Evolutionary conservation across 2,329 filamentous ascomycete genomes (phyloP).

Genomic region (Phialophora chinensis): DNA sequence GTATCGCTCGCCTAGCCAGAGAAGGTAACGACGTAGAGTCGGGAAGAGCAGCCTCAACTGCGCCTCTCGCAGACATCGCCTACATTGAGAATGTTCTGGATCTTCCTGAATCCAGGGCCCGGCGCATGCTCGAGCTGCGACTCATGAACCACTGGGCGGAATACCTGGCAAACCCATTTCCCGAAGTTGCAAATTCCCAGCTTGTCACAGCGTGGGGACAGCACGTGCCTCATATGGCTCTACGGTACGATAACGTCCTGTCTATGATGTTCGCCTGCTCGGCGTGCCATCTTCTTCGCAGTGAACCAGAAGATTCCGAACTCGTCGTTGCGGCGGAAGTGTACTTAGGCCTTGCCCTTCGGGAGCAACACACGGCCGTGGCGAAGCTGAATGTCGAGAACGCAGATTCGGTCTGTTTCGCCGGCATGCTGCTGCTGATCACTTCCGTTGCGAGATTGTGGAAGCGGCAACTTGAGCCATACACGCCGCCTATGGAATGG

Average conservation of each 20-base stretch:
- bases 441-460: conserved; percentile 43
- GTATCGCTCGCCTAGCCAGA: too few species aligned
- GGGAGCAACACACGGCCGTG: conserved; percentile 42
- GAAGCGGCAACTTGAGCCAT: conserved; percentile 41
- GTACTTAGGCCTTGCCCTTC: conserved; percentile 40
- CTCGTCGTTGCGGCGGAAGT: conserved; percentile 24
- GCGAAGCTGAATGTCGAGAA: conserved; percentile 39
- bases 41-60: background rate
- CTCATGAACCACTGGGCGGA: conserved; percentile 27
- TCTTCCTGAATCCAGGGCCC: conserved; percentile 24
- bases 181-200: conserved; percentile 2
- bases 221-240: conserved; percentile 20
- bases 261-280: conserved; percentile 27
- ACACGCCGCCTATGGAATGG: conserved; percentile 44
- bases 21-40: background rate
- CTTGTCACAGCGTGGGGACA: conserved; percentile 17
- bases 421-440: conserved; percentile 42
- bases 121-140: conserved; percentile 30
- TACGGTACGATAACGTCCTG: conserved; percentile 30
- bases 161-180: conserved; percentile 17
- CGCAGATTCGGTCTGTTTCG: conserved; percentile 43
- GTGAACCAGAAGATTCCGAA: conserved; percentile 18
- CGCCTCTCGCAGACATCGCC: background rate
- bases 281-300: conserved; percentile 26
- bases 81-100: conserved; percentile 10